Percentiles rank a stretch among this genome's conserved stretches.
These are phyloP conservation scores for Neurospora pannonica DNA, from an alignment of 495 filamentous ascomycete species.

Conservation along the genomic window DNA sequence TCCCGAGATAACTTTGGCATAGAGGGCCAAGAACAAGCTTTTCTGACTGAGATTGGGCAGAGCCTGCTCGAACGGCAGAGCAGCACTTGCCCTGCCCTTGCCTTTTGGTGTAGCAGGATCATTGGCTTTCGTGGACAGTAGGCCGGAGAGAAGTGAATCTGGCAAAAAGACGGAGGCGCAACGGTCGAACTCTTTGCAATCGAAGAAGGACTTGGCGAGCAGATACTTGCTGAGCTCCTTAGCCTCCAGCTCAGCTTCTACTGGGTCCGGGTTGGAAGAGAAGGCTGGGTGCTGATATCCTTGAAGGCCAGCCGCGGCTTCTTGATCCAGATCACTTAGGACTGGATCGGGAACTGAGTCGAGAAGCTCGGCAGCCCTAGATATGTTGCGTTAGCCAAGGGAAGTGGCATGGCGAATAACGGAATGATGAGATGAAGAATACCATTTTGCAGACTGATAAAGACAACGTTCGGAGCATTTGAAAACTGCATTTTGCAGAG, in stretches of 20 bases:
- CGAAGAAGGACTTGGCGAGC: slow-evolving; percentile 89
- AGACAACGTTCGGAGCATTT: slow-evolving; percentile 93
- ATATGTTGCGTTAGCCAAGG: slow-evolving; percentile 1
- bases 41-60: slow-evolving; percentile 63
- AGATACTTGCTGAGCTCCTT: slow-evolving; percentile 75
- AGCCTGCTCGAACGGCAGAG: slow-evolving; percentile 8
- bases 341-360: slow-evolving; percentile 55
- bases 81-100: slow-evolving; percentile 31
- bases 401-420: not conserved
- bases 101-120: slow-evolving; percentile 45
- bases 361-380: slow-evolving; percentile 90
- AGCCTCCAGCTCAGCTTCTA: slow-evolving; percentile 69
- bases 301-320: slow-evolving; percentile 21
- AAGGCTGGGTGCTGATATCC: slow-evolving; percentile 37
- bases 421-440: slow-evolving; percentile 8
- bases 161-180: slow-evolving; percentile 87
- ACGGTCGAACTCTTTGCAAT: slow-evolving; percentile 91
- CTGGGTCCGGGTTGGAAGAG: slow-evolving; percentile 41
- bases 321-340: slow-evolving; percentile 27
- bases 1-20: slow-evolving; percentile 84
- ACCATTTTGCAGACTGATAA: slow-evolving; percentile 98
- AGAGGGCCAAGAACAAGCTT: slow-evolving; percentile 84
- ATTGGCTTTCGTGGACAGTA: slow-evolving; percentile 41
- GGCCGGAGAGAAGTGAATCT: slow-evolving; percentile 53
- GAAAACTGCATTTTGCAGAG: slow-evolving; percentile 72